Evolutionary conservation across 495 filamentous ascomycete genomes (phyloP).

Genomic region (Xylaria grammica): DNA sequence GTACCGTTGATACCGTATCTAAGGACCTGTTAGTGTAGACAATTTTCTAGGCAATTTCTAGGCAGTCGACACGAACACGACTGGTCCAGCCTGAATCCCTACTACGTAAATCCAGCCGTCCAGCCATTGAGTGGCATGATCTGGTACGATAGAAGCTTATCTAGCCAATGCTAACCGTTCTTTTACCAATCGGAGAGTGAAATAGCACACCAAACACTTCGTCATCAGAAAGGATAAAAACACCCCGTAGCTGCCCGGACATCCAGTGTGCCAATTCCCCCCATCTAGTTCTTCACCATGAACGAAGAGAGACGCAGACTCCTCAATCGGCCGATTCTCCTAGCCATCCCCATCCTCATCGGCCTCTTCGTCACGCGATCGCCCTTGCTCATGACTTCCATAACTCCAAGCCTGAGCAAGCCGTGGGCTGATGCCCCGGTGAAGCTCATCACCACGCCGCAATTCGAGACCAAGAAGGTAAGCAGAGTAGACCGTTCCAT

Average conservation of each 20-base stretch:
- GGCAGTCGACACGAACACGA: no score
- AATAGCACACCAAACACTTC: slow-evolving; percentile 11
- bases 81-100: no score
- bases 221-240: background rate
- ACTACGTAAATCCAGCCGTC: no score
- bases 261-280: background rate
- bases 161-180: slow-evolving; percentile 5
- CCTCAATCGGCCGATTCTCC: slow-evolving; percentile 37
- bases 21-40: no score
- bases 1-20: no score
- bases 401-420: slow-evolving; percentile 32
- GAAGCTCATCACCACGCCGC: slow-evolving; percentile 53
- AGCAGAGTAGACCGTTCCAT: background rate
- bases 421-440: slow-evolving; percentile 58
- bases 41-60: no score
- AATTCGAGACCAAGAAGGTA: slow-evolving; percentile 51
- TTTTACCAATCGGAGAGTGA: slow-evolving; percentile 19
- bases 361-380: slow-evolving; percentile 47
- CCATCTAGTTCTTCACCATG: slow-evolving; percentile 5
- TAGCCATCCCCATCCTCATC: slow-evolving; percentile 41
- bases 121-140: slow-evolving; percentile 9
- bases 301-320: slow-evolving; percentile 23
- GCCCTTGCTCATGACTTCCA: slow-evolving; percentile 49
- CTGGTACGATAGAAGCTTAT: slow-evolving; percentile 18
- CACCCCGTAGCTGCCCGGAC: background rate